Conservation (phyloP, 345 rosid species). For the Cardamine resedifolia region DNA sequence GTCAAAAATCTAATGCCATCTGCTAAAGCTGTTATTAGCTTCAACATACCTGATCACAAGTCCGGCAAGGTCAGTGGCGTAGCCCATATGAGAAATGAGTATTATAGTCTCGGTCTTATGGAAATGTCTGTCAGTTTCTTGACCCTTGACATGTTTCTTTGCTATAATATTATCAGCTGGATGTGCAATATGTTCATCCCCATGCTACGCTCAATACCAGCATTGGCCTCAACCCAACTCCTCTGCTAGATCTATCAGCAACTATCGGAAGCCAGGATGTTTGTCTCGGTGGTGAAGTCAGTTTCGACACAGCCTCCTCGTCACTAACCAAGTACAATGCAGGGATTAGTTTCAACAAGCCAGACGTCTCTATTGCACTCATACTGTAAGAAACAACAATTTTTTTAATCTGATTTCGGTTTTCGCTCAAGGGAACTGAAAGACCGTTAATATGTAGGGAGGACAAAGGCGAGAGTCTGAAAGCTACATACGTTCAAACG, state of each 20-base stretch:
- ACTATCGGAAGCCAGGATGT: slow-evolving; percentile 66
- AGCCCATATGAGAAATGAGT: neutral
- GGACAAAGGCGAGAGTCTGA: slow-evolving; percentile 73
- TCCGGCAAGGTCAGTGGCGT: slow-evolving; percentile 85
- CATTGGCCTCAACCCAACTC: slow-evolving; percentile 79
- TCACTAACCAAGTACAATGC: slow-evolving; percentile 66
- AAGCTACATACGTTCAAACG: slow-evolving; percentile 65
- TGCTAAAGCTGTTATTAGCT: slow-evolving; percentile 63
- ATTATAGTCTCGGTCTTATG: neutral
- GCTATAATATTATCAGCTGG: slow-evolving; percentile 50
- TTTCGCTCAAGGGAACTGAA: neutral
- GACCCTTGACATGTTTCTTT: slow-evolving; percentile 3
- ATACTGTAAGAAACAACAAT: slow-evolving; percentile 54
- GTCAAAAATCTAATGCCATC: slow-evolving; percentile 56
- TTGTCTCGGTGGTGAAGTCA: slow-evolving; percentile 69
- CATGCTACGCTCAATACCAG: slow-evolving; percentile 69
- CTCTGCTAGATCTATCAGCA: slow-evolving; percentile 71
- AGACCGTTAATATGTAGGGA: slow-evolving; percentile 37
- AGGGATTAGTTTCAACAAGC: slow-evolving; percentile 62
- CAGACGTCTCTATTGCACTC: slow-evolving; percentile 65
- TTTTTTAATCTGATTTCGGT: neutral
- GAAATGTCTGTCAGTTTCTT: neutral
- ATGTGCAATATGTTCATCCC: slow-evolving; percentile 73
- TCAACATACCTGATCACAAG: slow-evolving; percentile 79
- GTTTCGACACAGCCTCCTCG: slow-evolving; percentile 76